Evolutionary conservation across 768 basidiomycete genomes (phyloP), one percentile per base, ranked within the genome.

Genomic region (Russula sp.): DNA sequence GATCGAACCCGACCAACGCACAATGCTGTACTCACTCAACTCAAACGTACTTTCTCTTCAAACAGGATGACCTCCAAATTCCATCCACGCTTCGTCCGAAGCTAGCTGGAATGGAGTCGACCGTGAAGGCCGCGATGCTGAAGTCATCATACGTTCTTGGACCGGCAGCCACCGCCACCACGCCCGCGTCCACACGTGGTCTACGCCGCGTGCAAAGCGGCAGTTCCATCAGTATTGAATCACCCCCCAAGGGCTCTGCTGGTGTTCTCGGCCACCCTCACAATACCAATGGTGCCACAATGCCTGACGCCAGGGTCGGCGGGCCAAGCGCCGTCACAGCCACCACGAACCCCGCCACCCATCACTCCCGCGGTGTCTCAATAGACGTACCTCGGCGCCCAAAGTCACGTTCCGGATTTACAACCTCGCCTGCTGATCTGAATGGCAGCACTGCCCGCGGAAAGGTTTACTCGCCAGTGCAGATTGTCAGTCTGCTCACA

Each of bases 121-220:
- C 88, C 1, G 89, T 96, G 56, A 96, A 96, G 73, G 92, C 90
- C 5, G 90, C 90, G 14, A 94, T 96, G 90, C 78, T 96, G 61
- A 92, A 90, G 72, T 92, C 91, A 0, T 92, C 92, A 0, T 85
- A 88, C 34, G 75, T 63, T 77, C 77, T 32, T 71, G 73, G 28
- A 68, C 75, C 30, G 72, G 51, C 38, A 69, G 73, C 52, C 52
- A 42, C 63, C 69, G 73, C 52, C 54, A 46, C 63, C 40, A 59
- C 75, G 44, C 81, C 83, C 2, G 68, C 72, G 20, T 82, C 84
- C 5, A 83, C 87, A 30, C 81, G 81, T 54, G 76, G 82, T 22
- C 74, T 92, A 38, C 84, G 91, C 51, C 83, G 83, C 68, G 84
- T 86, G 9, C 86, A 83, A 67, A 92, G 90, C 72, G 89, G 81